Conservation (phyloP, 1,284 basidiomycete genomes). For the Baeospora myosura region DNA sequence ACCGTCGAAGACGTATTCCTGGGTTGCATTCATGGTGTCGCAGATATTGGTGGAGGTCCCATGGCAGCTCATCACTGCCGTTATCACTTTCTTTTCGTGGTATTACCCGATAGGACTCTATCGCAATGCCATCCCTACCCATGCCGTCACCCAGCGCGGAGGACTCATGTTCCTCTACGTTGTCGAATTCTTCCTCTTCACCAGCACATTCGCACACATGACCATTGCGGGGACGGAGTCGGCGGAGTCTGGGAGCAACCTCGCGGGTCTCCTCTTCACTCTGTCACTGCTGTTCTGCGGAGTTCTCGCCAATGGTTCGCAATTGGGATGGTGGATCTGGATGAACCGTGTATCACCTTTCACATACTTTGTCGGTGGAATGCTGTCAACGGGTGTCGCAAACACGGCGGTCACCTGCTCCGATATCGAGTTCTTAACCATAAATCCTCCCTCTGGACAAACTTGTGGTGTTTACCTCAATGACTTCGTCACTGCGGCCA, state of each 20-base stretch:
- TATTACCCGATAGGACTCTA: slow-evolving; percentile 16
- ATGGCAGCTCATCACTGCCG: slow-evolving; percentile 55
- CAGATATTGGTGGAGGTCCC: slow-evolving; percentile 60
- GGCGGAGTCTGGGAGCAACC: slow-evolving; percentile 29
- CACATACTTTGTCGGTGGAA: slow-evolving; percentile 41
- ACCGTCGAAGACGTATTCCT: slow-evolving; percentile 71
- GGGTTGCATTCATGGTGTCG: slow-evolving; percentile 64
- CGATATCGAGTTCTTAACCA: slow-evolving; percentile 14
- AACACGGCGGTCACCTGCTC: background rate
- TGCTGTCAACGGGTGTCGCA: slow-evolving; percentile 18
- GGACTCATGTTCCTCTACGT: slow-evolving; percentile 54
- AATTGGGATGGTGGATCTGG: slow-evolving; percentile 48
- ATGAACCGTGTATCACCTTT: slow-evolving; percentile 55
- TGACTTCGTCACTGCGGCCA: slow-evolving; percentile 43
- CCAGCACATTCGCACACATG: slow-evolving; percentile 27
- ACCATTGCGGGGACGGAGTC: slow-evolving; percentile 32
- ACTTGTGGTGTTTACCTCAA: slow-evolving; percentile 56
- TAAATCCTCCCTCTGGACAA: slow-evolving; percentile 54
- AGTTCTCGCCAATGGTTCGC: slow-evolving; percentile 36
- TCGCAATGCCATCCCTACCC: slow-evolving; percentile 18
- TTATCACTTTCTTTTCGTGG: slow-evolving; percentile 45
- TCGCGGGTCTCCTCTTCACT: slow-evolving; percentile 11
- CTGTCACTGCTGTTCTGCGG: too few species aligned
- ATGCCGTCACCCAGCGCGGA: background rate
- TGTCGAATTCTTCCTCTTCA: slow-evolving; percentile 43